Base-by-base conservation (phyloP, 2,329 filamentous ascomycete genomes). In the Trichoderma sp. region DNA sequence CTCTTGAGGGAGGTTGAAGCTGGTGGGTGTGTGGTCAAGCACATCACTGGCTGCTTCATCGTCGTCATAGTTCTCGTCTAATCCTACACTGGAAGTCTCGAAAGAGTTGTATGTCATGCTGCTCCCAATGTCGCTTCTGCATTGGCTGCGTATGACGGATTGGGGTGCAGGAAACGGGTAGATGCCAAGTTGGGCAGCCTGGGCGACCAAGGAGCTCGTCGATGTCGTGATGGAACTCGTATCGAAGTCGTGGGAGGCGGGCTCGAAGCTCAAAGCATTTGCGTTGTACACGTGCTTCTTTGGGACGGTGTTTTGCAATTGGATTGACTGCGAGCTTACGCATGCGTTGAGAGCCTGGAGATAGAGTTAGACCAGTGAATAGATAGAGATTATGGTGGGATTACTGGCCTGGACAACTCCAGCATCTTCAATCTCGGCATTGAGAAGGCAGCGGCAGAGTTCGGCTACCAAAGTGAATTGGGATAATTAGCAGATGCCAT, bases 391-490 rank as follows among this genome's bases (percentile, higher is more conserved):
- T 4, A 28, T n/a, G 36, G 11, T 17, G 43, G 28, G 13, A 26
- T 17, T 17, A 6, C 63, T 66, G 30, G 36, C 63, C 43, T 66
- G 43, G 30, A 66, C 28, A 3, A 66, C 30, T 55, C 20, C 20
- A n/a, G 20, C 12, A 11, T 66, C 43, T 3, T 32, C 47, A 13
- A 66, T 55, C 7, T 20, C 28, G 15, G 63, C 47, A 15, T 50
- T 66, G 30, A 66, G 43, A 17, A 66, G 63, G n/a, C 39, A 66
- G 30, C 63, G 63, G 30, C 63, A 66, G 63, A 66, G 63, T 20
- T 55, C 47, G 63, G 63, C 63, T 66, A n/a, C 17, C 12, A 5
- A 34, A 15, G 15, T 17, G 3, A 20, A 13, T 53, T 20, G 26
- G 8, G 3, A 32, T 0, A 7, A n/a, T 6, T 7, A 23, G 13